These are phyloP conservation scores for Xylariomycetidae sp. DNA, from an alignment of 2,329 filamentous ascomycete genomes.

Conservation along the genomic window DNA sequence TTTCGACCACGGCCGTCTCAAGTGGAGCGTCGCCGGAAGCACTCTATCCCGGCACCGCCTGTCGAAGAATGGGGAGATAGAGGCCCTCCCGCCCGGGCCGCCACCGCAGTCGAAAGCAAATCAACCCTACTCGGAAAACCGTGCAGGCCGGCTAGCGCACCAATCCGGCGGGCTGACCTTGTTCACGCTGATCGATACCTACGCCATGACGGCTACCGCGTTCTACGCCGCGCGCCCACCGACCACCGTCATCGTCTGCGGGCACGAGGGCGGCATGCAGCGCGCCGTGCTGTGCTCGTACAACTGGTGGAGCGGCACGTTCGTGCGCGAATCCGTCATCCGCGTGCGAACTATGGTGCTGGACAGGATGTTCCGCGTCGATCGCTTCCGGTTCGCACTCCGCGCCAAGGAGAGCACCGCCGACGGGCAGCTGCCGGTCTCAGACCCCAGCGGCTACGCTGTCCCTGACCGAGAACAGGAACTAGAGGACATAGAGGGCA, in stretches of 20 bases:
- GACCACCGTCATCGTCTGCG: conserved; percentile 8
- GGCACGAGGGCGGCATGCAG: conserved; percentile 14
- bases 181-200: conserved; percentile 36
- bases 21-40: conserved; percentile 10
- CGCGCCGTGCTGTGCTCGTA: conserved; percentile 16
- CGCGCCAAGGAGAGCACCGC: not conserved
- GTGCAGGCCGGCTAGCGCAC: not conserved
- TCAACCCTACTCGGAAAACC: not conserved
- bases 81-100: conserved; percentile 1
- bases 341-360: conserved; percentile 9
- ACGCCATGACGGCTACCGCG: conserved; percentile 33
- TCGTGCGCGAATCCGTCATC: conserved; percentile 9
- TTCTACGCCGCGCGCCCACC: conserved; percentile 9
- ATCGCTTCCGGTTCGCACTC: conserved; percentile 11
- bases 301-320: conserved; percentile 6
- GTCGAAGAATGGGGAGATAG: conserved; percentile 5
- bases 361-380: conserved; percentile 10
- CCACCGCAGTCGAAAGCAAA: not conserved
- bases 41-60: conserved; percentile 7
- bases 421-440: no score
- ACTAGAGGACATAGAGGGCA: not conserved
- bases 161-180: not conserved
- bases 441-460: not conserved
- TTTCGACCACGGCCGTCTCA: conserved; percentile 5
- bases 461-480: no score